Evolutionary conservation across 805 yeast species (phyloP).

Genomic region (Clavispora santaluciae): DNA sequence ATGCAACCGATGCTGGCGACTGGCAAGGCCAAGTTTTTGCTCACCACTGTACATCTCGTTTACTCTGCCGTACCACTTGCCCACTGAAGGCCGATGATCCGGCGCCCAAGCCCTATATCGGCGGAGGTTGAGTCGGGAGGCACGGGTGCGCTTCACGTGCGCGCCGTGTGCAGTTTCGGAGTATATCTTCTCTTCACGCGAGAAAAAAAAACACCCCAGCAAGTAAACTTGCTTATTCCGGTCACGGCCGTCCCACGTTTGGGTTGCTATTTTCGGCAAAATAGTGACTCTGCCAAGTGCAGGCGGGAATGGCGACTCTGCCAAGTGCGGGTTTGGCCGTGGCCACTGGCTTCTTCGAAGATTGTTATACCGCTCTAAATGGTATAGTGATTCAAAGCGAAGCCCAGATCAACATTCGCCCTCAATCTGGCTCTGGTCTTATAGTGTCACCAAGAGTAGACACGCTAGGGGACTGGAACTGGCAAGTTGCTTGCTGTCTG

Average conservation of each 20-base stretch:
- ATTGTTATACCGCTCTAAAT: constrained; percentile 24
- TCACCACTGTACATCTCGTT: too few species aligned
- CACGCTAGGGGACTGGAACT: constrained; percentile 25
- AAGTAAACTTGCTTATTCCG: not conserved
- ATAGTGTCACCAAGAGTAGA: constrained; percentile 4
- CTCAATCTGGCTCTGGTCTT: constrained; percentile 17
- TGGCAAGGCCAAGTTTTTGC: too few species aligned
- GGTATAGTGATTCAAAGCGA: constrained; percentile 32
- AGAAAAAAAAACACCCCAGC: not conserved
- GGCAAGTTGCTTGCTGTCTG: constrained; percentile 14
- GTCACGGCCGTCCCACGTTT: not conserved
- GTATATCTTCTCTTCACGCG: not conserved
- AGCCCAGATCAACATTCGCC: constrained; percentile 23
- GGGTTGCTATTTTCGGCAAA: not conserved
- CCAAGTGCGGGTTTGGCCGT: not conserved
- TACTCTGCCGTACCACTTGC: too few species aligned
- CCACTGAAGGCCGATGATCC: too few species aligned
- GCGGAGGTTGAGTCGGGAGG: too few species aligned
- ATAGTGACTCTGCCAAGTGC: not conserved
- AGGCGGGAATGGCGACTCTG: not conserved
- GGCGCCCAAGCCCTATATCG: not conserved
- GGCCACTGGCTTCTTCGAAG: constrained; percentile 29
- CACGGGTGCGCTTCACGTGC: not conserved
- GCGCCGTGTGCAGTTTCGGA: not conserved
- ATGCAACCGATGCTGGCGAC: too few species aligned